Base-by-base conservation (phyloP, 208 protist genomes). In the Leishmania tropica region DNA sequence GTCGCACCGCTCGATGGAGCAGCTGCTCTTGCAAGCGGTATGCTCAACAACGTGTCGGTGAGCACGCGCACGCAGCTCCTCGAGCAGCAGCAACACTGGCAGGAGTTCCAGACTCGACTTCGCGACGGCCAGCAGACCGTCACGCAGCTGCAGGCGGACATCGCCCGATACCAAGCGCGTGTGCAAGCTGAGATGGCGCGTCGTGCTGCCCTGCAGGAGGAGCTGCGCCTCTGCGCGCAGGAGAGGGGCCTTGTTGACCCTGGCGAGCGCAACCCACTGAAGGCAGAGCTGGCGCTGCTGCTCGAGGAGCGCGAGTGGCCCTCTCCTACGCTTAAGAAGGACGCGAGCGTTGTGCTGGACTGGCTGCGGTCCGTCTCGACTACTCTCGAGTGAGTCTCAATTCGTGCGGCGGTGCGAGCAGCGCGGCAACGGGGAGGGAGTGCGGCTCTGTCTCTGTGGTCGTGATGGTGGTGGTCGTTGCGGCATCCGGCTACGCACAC, bases 1-100 rank as follows among this genome's bases (percentile, higher is more conserved):
- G 92, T 85, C 78, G 45, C 70, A 85, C 67, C 86, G 92, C 3
- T 83, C 87, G 13, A 85, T 87, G 2, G 87, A 94, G 71, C 91
- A 94, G 64, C 87, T 97, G 70, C 87, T 96, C 40, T 74, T 96
- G 21, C 84, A 92, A 70, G 83, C 88, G 37, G 86, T 87, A 76
- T 82, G 40, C 86, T 94, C 51, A 95, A 96, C 83, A 81, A 83
- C 21, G 62, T 87, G 73, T 90, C 88, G 47, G 85, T 75, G 51
- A n/a, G 78, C 31, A 90, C 83, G 40, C 79, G 87, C 19, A 78
- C 65, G 1, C 90, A 97, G 53, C 83, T 96, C 47, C 60, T 94
- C 37, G 81, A 89, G 76, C 84, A 95, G 56, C 90, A 89, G 28
- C 62, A 88, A 68, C 94, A 95, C 80, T 76, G 86, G 31, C 82